Evolutionary conservation across 1,284 basidiomycete genomes (phyloP), one percentile per base, ranked within the genome.

Genomic region (Stygiomarasmius scandens): DNA sequence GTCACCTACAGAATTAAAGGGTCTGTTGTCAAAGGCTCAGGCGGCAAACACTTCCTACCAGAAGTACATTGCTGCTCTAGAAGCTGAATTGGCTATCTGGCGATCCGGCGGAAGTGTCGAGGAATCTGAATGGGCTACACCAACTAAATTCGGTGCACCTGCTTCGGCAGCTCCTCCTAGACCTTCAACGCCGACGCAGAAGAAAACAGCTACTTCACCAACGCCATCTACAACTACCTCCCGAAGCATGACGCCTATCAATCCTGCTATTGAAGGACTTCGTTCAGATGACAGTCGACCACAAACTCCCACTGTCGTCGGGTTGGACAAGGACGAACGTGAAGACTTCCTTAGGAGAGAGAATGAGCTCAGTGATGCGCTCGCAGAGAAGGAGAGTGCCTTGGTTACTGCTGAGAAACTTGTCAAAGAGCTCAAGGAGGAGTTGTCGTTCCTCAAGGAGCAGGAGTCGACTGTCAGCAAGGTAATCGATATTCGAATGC

Each of bases 341-440:
- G 96, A 99, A 63, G 96, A 99, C 61, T 99, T 98, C 83, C 76
- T 99, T 73, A 89, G 87, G 70, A 79, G 96, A 59, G 97, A 99
- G 82, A 99, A 99, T 69, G 96, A 99, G 74, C 82, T 99, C 58
- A 95, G 89, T 62, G 96, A 99, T 74, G 84, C 90, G 67, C 79
- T 99, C 48, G 93, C 92, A 1, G 96, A 98, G 78, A 94, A 84
- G 78, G 96, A 98, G 78, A 87, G 88, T 38, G 82, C 86, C 5
- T 77, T 98, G 51, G 77, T 72, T 45, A 79, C 87, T 29, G 88
- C 89, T 44, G 89, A 93, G 67, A 93, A 93, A 71, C 77, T 90
- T 22, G 79, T 93, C 51, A 89, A 89, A 64, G 96, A 98, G 71
- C 77, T 97, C 63, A 86, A 81, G 69, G 93, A 95, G 64, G 93